Percentiles rank a stretch among this genome's conserved stretches.
These are phyloP conservation scores for Patellaria atrata DNA, from an alignment of 495 filamentous ascomycete species.

Conservation along the genomic window DNA sequence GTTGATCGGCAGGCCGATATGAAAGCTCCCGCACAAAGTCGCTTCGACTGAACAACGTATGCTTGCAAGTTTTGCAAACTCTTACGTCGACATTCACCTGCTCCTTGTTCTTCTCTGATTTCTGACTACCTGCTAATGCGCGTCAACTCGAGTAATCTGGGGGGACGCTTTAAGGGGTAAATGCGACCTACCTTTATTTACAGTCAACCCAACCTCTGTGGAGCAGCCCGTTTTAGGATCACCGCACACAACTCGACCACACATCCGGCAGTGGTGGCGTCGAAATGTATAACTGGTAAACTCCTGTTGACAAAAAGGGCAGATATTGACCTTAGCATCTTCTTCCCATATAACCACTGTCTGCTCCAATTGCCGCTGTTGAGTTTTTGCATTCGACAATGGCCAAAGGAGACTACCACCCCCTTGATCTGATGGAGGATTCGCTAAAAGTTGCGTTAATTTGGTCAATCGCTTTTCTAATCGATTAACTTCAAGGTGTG, in stretches of 20 bases:
- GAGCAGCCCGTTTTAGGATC: conserved; percentile 77
- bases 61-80: conserved; percentile 82
- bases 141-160: background rate
- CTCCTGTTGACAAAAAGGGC: conserved; percentile 89
- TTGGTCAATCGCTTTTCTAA: conserved; percentile 86
- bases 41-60: conserved; percentile 66
- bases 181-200: conserved; percentile 52
- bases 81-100: conserved; percentile 64
- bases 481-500: conserved; percentile 69
- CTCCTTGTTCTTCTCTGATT: conserved; percentile 45
- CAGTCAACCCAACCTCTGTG: conserved; percentile 62
- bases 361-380: conserved; percentile 72
- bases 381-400: conserved; percentile 41
- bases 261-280: conserved; percentile 87
- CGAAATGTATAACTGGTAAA: conserved; percentile 81
- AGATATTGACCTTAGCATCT: conserved; percentile 61
- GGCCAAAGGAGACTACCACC: conserved; percentile 41
- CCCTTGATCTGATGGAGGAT: conserved; percentile 46
- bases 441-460: conserved; percentile 68
- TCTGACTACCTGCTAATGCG: conserved; percentile 28
- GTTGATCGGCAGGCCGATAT: conserved; percentile 57
- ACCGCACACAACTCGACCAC: conserved; percentile 82
- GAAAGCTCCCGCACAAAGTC: conserved; percentile 63
- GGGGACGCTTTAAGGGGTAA: background rate
- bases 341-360: conserved; percentile 91